phyloP scores from a whole-genome alignment of 345 rosid genomes.

The Brassica rapa region DNA sequence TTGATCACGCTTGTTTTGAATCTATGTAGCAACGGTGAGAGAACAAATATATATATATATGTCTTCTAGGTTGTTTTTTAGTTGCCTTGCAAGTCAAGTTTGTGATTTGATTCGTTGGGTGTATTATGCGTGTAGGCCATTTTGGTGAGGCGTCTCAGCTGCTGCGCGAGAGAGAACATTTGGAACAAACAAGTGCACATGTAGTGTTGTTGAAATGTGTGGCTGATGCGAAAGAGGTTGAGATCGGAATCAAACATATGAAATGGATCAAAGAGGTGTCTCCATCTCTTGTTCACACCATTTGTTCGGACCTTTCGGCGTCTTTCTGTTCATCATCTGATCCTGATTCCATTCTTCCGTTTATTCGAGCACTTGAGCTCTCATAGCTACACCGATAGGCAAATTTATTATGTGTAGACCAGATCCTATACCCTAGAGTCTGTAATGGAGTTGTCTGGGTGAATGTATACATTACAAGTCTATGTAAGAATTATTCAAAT shows the following conservation, averaged over 20 bases:
- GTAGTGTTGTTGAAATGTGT: conserved; percentile 57
- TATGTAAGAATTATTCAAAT: background rate
- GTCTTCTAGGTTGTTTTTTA: background rate
- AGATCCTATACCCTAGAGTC: conserved; percentile 11
- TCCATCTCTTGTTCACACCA: conserved; percentile 43
- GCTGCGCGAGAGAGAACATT: conserved; percentile 45
- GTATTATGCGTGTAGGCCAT: conserved; percentile 45
- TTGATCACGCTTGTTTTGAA: conserved; percentile 46
- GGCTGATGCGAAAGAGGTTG: conserved; percentile 59
- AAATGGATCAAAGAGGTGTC: conserved; percentile 50
- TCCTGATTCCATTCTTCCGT: conserved; percentile 46
- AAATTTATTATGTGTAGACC: conserved; percentile 16
- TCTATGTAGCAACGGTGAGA: conserved; percentile 63
- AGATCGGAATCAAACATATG: conserved; percentile 55
- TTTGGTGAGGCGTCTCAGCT: conserved; percentile 51
- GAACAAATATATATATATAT: background rate
- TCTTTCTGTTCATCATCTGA: conserved; percentile 50
- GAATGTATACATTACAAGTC: conserved; percentile 20
- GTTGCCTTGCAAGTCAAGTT: conserved; percentile 4
- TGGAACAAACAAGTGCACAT: conserved; percentile 52
- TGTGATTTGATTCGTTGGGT: background rate
- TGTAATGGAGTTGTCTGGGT: conserved; percentile 6
- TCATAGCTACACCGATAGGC: conserved; percentile 9
- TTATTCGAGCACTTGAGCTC: conserved; percentile 33
- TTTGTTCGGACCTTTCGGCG: conserved; percentile 49